Conservation (phyloP, 352 stramenopile genomes). For the Phytophthora sp. region DNA sequence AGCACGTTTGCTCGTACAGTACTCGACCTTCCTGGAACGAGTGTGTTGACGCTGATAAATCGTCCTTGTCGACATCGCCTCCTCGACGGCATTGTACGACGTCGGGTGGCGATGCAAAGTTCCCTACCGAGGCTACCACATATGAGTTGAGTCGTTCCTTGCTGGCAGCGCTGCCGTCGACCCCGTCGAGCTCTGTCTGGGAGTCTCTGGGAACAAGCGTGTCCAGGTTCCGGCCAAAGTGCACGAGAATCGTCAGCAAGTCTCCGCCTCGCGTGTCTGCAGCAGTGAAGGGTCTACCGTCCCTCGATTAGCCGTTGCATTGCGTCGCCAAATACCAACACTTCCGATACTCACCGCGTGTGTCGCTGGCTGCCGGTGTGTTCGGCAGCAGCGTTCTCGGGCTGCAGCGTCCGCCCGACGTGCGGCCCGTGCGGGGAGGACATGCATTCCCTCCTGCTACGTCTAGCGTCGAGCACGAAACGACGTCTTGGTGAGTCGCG, state of each 20-base stretch:
- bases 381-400: conserved; percentile 3
- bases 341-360: conserved; percentile 27
- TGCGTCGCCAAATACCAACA: not conserved
- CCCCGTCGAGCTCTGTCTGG: not conserved
- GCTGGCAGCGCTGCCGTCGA: not conserved
- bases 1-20: conserved; percentile 56
- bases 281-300: conserved; percentile 57
- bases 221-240: conserved; percentile 49
- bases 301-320: not conserved
- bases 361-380: not conserved
- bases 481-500: conserved; percentile 12
- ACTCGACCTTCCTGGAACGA: conserved; percentile 4
- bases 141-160: conserved; percentile 31
- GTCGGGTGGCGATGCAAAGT: conserved; percentile 18
- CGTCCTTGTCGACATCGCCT: conserved; percentile 1
- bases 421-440: conserved; percentile 32
- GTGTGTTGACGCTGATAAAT: not conserved
- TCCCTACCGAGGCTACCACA: conserved; percentile 40
- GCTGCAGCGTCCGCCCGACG: conserved; percentile 19
- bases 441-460: conserved; percentile 42
- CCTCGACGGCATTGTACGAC: conserved; percentile 11
- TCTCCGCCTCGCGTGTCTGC: conserved; percentile 40
- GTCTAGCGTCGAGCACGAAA: conserved; percentile 13
- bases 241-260: conserved; percentile 61
- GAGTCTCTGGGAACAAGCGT: conserved; percentile 9